A percentile compares a stretch with the other conserved stretches of the same genome.
phyloP scores from a whole-genome alignment of 768 basidiomycete species.

The Lentinus tigrinus region DNA sequence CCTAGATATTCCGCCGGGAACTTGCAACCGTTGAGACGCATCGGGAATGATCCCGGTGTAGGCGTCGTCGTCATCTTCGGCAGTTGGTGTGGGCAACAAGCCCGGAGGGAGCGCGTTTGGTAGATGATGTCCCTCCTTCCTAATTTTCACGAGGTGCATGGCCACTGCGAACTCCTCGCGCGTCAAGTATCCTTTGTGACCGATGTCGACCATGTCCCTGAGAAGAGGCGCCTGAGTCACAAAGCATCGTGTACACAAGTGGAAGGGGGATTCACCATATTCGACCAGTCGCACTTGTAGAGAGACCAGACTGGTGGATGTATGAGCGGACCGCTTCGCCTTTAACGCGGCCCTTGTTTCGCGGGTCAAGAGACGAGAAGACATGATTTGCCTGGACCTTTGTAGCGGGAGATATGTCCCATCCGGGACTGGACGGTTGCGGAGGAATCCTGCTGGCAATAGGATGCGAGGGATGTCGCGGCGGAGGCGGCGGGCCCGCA shows the following conservation, averaged over 20 bases:
- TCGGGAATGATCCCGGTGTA: constrained; percentile 3
- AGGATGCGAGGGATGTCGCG: not conserved
- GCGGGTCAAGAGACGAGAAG: constrained; percentile 15
- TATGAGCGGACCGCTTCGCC: constrained; percentile 11
- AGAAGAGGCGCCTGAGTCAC: not conserved
- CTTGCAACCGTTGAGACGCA: not conserved
- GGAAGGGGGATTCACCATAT: constrained; percentile 21
- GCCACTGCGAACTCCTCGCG: constrained; percentile 19
- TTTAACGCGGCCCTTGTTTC: constrained; percentile 9
- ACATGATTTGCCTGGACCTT: constrained; percentile 14
- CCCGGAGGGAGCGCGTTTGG: constrained; percentile 14
- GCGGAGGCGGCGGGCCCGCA: not conserved
- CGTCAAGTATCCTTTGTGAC: constrained; percentile 15
- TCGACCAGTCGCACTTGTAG: constrained; percentile 10
- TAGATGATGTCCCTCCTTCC: constrained; percentile 17
- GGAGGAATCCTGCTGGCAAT: not conserved
- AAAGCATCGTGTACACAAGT: too few relatives aligned
- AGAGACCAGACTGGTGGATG: constrained; percentile 13
- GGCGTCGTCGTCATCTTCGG: not conserved
- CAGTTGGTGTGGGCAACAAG: not conserved
- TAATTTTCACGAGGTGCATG: constrained; percentile 21
- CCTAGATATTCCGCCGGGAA: not conserved
- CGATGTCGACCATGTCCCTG: constrained; percentile 20
- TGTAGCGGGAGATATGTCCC: constrained; percentile 10
- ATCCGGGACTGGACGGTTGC: constrained; percentile 3